Conservation (phyloP, 1,284 basidiomycete species). For the Wolfiporia cocos region DNA sequence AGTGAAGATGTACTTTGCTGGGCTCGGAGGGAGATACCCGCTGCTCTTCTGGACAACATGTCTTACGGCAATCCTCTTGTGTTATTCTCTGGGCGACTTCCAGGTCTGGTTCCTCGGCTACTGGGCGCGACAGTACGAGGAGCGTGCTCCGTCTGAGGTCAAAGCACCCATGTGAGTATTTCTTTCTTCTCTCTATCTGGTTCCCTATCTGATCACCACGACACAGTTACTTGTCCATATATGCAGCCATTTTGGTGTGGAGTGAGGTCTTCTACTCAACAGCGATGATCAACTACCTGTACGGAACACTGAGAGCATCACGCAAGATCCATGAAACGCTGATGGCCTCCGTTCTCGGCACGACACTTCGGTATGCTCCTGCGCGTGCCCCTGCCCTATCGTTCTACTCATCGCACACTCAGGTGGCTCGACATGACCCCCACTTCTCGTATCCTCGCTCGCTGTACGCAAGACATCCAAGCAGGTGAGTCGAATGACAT, state of each 20-base stretch:
- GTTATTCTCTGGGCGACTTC: constrained; percentile 11
- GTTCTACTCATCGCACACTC: constrained; percentile 20
- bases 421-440: constrained; percentile 49
- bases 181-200: background rate
- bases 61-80: constrained; percentile 16
- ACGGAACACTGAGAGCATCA: constrained; percentile 42
- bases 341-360: constrained; percentile 44
- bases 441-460: constrained; percentile 44
- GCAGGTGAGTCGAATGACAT: constrained; percentile 23
- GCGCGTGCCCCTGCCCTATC: constrained; percentile 42
- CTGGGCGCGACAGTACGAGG: constrained; percentile 21
- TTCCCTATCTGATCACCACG: background rate
- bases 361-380: constrained; percentile 51
- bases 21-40: constrained; percentile 24
- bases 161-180: constrained; percentile 17
- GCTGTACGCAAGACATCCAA: constrained; percentile 56
- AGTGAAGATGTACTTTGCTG: constrained; percentile 26
- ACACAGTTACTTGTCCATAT: constrained; percentile 34
- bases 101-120: constrained; percentile 15
- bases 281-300: constrained; percentile 26
- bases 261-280: constrained; percentile 21
- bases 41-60: constrained; percentile 29
- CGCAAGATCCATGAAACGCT: constrained; percentile 47
- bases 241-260: constrained; percentile 28
- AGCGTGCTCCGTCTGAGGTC: constrained; percentile 9